Evolutionary conservation across 139 green algal species (phyloP), one percentile per base, ranked within the genome.

Genomic region (Astrephomene gubernaculifera): DNA sequence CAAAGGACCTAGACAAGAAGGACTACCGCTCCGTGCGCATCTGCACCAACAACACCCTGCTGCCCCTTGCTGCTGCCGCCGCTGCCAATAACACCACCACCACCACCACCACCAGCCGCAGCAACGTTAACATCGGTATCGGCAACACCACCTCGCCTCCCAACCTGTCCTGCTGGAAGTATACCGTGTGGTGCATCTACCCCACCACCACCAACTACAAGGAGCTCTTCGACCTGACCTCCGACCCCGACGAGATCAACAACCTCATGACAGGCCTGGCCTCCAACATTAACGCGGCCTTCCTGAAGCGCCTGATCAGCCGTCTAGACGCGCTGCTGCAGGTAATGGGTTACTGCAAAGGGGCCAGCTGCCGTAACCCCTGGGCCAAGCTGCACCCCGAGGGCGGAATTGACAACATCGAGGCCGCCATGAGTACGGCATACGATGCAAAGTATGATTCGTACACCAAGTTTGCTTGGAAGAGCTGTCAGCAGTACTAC

Each of bases 21-120:
- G 65, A 84, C 49, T 88, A 88, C 65, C 83, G 83, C 83, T 44
- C 73, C 31, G 65, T 84, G 36, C 83, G 83, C 36, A 75, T 88
- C 63, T 88, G 83, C 74, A 79, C 74, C n/a, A 79, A 78, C 74
- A 75, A 53, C 69, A 80, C 71, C 53, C 24, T 87, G n/a, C n/a
- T n/a, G n/a, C n/a, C n/a, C n/a, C n/a, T n/a, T n/a, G n/a, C n/a
- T n/a, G n/a, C n/a, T n/a, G n/a, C n/a, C n/a, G n/a, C n/a, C n/a
- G n/a, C n/a, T n/a, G n/a, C n/a, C n/a, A n/a, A n/a, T n/a, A n/a
- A n/a, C n/a, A n/a, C n/a, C n/a, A n/a, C n/a, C n/a, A n/a, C n/a
- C n/a, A n/a, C n/a, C 10, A 7, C 43, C 2, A 33, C 10, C 19
- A 9, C 64, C 35, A n/a, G 69, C 60, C 72, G 57, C 67, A 24